Evolutionary conservation across 2,329 filamentous ascomycete genomes (phyloP).

Genomic region (Apiospora marii): DNA sequence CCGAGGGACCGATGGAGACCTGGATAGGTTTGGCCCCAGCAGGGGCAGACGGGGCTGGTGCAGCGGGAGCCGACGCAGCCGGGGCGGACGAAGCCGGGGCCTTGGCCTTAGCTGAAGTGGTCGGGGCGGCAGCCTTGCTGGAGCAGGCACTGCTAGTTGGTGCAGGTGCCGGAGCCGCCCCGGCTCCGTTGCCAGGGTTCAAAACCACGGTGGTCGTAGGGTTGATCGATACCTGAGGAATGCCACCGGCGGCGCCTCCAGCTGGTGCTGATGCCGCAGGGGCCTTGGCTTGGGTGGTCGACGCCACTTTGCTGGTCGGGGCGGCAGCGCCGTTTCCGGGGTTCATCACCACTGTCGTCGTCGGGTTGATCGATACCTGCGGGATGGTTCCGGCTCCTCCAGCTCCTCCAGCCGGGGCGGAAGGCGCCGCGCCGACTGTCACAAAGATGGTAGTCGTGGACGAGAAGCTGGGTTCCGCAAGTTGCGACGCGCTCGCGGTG

Average conservation of each 20-base stretch:
- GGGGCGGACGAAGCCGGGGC: not conserved
- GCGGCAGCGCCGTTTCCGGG: slow-evolving; percentile 17
- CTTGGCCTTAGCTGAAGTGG: not conserved
- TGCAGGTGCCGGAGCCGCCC: not conserved
- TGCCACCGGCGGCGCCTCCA: not conserved
- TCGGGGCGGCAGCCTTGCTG: not conserved
- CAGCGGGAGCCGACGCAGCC: not conserved
- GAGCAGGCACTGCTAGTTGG: not conserved
- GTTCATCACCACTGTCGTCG: slow-evolving; percentile 25
- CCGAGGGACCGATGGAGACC: slow-evolving; percentile 9
- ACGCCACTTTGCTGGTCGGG: not conserved
- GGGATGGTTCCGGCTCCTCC: slow-evolving; percentile 23
- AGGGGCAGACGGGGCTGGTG: not conserved
- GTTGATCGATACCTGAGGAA: slow-evolving; percentile 9
- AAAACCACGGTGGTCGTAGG: not conserved
- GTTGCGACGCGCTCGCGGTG: not conserved
- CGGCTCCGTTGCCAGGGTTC: slow-evolving; percentile 13
- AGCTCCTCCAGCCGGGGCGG: not conserved
- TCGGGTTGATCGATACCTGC: slow-evolving; percentile 28
- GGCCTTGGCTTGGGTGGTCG: not conserved
- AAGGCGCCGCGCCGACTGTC: slow-evolving; percentile 19
- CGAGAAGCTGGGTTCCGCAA: slow-evolving; percentile 22
- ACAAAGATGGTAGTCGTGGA: slow-evolving; percentile 27
- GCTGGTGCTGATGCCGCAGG: not conserved
- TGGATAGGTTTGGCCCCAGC: slow-evolving; percentile 10